A percentile compares a stretch with the other conserved stretches of the same genome.
Conservation (phyloP, 495 filamentous ascomycete species). For the Xylaria bambusicola region DNA sequence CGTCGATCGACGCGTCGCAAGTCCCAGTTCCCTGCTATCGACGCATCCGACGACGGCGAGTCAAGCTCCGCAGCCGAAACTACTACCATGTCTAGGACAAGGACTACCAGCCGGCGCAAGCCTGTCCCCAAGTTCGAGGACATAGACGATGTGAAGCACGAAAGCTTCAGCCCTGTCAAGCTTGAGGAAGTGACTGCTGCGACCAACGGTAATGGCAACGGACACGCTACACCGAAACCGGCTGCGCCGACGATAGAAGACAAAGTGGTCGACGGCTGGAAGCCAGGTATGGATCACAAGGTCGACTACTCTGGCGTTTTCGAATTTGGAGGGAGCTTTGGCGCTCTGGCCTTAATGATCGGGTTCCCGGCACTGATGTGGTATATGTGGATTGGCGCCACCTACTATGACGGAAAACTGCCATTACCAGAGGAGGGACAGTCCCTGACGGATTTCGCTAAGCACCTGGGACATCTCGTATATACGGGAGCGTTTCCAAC, state of each 20-base stretch:
- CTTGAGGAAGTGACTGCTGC: constrained; percentile 26
- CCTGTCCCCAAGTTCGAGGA: constrained; percentile 46
- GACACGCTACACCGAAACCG: constrained; percentile 41
- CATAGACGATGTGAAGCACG: constrained; percentile 33
- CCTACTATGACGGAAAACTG: constrained; percentile 82
- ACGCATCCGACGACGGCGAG: constrained; percentile 46
- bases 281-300: constrained; percentile 69
- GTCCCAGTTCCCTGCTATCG: constrained; percentile 37
- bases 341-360: constrained; percentile 82
- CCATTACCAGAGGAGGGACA: constrained; percentile 68
- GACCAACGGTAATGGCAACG: constrained; percentile 30
- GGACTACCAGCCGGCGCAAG: constrained; percentile 38
- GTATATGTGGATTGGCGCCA: constrained; percentile 98
- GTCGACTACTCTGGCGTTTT: constrained; percentile 78
- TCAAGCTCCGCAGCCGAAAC: constrained; percentile 46
- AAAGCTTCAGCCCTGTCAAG: constrained; percentile 35
- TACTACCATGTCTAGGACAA: constrained; percentile 21
- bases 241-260: constrained; percentile 37
- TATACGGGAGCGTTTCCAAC: constrained; percentile 82
- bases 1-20: constrained; percentile 43
- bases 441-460: constrained; percentile 64
- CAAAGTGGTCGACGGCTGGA: constrained; percentile 65
- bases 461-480: constrained; percentile 66
- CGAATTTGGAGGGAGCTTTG: constrained; percentile 85
- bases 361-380: constrained; percentile 93